phyloP scores from a whole-genome alignment of 352 stramenopile genomes.

The Blastocystis sp. region DNA sequence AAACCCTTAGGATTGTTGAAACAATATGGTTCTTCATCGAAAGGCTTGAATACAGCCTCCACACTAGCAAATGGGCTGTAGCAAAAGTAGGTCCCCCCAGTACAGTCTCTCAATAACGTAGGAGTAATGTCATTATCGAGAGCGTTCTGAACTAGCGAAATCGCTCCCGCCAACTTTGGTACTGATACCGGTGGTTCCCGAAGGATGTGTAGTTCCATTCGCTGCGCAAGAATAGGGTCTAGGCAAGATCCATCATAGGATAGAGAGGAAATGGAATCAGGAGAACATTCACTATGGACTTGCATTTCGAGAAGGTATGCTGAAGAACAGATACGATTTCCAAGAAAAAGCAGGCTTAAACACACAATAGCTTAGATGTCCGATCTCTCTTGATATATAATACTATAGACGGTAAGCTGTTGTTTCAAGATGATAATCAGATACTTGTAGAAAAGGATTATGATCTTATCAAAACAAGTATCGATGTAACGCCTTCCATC shows the following conservation, averaged over 20 bases:
- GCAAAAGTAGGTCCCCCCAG: slow-evolving; percentile 71
- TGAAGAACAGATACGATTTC: too few species aligned
- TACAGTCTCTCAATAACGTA: slow-evolving; percentile 67
- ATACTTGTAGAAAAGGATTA: too few species aligned
- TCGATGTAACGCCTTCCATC: too few species aligned
- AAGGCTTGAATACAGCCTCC: slow-evolving; percentile 40
- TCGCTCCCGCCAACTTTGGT: neutral
- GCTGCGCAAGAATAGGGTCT: neutral
- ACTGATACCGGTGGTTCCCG: neutral
- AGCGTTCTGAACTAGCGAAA: neutral
- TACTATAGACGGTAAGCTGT: too few species aligned
- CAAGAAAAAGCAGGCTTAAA: too few species aligned
- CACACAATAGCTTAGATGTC: too few species aligned
- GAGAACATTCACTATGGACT: neutral
- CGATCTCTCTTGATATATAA: too few species aligned
- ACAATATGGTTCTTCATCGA: slow-evolving; percentile 63
- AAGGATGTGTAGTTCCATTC: neutral
- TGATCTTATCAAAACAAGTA: too few species aligned
- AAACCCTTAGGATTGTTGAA: slow-evolving; percentile 70
- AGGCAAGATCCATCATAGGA: neutral
- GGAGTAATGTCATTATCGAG: neutral
- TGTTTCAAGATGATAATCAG: too few species aligned
- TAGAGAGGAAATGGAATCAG: neutral
- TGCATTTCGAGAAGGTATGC: neutral
- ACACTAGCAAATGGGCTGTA: slow-evolving; percentile 67